These are phyloP conservation scores for Rugonectria rugulosa DNA, from an alignment of 2,329 filamentous ascomycete genomes.

Conservation along the genomic window DNA sequence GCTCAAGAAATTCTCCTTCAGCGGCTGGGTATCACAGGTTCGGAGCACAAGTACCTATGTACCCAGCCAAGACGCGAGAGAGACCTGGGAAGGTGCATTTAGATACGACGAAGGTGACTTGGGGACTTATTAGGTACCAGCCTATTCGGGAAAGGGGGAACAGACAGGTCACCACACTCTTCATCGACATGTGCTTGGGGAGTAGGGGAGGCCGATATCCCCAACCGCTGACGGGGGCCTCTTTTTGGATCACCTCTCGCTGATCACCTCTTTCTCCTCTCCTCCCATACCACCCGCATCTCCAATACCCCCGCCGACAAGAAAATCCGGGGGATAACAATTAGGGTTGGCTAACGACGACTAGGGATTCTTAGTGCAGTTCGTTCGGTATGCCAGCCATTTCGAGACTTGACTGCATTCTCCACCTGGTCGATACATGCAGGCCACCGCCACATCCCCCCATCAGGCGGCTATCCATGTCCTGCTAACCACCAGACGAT, in stretches of 20 bases:
- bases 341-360: constrained; percentile 17
- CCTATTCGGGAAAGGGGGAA: not conserved
- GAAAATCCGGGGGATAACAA: constrained; percentile 24
- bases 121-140: too few species aligned
- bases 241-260: not conserved
- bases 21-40: too few species aligned
- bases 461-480: not conserved
- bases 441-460: constrained; percentile 5
- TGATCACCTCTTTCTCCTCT: not conserved
- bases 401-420: constrained; percentile 16
- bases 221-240: not conserved
- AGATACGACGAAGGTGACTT: too few species aligned
- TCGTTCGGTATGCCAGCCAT: constrained; percentile 19
- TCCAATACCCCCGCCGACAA: constrained; percentile 15
- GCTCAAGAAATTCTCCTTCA: too few species aligned
- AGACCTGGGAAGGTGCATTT: too few species aligned
- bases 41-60: not conserved
- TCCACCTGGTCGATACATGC: constrained; percentile 4
- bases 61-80: too few species aligned
- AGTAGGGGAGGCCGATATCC: not conserved
- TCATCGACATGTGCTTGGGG: not conserved
- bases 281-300: constrained; percentile 2
- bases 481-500: constrained; percentile 1
- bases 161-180: not conserved
- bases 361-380: constrained; percentile 7